Base-by-base conservation (phyloP, 2,329 filamentous ascomycete genomes). In the Fusarium solani-melongenae region DNA sequence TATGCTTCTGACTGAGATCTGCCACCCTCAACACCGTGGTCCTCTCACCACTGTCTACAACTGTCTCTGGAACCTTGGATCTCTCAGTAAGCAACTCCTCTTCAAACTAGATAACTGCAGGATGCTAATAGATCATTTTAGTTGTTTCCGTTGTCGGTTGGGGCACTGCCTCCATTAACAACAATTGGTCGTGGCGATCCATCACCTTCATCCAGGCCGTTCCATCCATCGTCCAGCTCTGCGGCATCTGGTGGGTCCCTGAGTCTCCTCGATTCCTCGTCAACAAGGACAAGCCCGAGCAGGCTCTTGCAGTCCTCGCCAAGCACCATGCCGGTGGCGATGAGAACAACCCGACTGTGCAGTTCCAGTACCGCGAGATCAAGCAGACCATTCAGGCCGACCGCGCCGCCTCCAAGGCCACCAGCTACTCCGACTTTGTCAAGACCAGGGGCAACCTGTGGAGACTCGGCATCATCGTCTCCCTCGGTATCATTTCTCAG, bases 201-300 rank as follows among this genome's bases (percentile, higher is more conserved):
- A 90, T 92, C 59, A 89, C 89, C 10, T 83, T 92, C n/a, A 83
- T 93, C 14, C 91, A 93, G 82, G 86, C 88, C 34, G 78, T 89
- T 1, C 90, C 91, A 0, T 91, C 89, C 0, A 71, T 91, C 14
- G 83, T 92, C 64, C 91, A 93, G 83, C 83, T 93, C 44, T 62
- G 82, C n/a, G 91, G 91, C 76, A 90, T 94, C 80, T 93, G 88
- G 83, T 90, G 85, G 82, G 83, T 92, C n/a, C 91, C 92, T 6
- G 92, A 93, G 81, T 91, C 88, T 0, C 92, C 91, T 0, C 87
- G 91, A 71, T 93, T 87, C 83, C 87, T 93, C 15, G 85, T 92
- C 73, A 85, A 87, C 76, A 91, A 91, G 81, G 91, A 92, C 75
- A 87, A 88, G 36, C 85, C 89, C 69, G 88, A 91, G 15, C 87